Evolutionary conservation across 2,329 filamentous ascomycete genomes (phyloP).

Genomic region (Dactylellina leptospora): DNA sequence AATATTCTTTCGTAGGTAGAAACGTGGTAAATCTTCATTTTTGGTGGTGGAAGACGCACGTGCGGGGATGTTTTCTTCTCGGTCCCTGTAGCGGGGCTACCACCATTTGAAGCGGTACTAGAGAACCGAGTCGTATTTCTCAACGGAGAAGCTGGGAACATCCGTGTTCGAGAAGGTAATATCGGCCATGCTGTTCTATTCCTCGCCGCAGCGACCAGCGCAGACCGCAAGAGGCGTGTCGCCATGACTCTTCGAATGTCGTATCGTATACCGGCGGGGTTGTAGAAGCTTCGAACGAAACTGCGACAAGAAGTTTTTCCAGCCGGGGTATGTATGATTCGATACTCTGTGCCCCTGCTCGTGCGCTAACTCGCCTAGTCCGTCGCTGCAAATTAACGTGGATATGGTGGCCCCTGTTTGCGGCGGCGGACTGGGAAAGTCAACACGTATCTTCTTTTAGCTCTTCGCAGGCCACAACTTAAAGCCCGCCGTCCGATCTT

Average conservation of each 20-base stretch:
- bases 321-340: background rate
- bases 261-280: background rate
- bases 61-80: slow-evolving; percentile 49
- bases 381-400: background rate
- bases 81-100: slow-evolving; percentile 9
- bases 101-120: background rate
- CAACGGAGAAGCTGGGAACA: slow-evolving; percentile 1
- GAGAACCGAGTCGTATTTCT: slow-evolving; percentile 19
- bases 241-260: slow-evolving; percentile 25
- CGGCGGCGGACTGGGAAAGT: slow-evolving; percentile 11
- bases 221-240: slow-evolving; percentile 39
- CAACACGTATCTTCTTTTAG: slow-evolving; percentile 52
- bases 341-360: background rate
- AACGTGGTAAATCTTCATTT: background rate
- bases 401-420: slow-evolving; percentile 2
- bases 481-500: slow-evolving; percentile 4
- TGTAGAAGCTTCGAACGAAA: slow-evolving; percentile 17
- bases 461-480: background rate
- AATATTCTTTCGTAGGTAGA: background rate
- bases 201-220: slow-evolving; percentile 12
- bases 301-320: background rate
- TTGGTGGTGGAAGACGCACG: slow-evolving; percentile 26
- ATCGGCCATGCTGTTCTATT: slow-evolving; percentile 6
- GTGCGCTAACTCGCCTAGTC: background rate
- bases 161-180: background rate